These are phyloP conservation scores for Sporothrix inflata DNA, from an alignment of 2,329 filamentous ascomycete genomes.

Conservation along the genomic window DNA sequence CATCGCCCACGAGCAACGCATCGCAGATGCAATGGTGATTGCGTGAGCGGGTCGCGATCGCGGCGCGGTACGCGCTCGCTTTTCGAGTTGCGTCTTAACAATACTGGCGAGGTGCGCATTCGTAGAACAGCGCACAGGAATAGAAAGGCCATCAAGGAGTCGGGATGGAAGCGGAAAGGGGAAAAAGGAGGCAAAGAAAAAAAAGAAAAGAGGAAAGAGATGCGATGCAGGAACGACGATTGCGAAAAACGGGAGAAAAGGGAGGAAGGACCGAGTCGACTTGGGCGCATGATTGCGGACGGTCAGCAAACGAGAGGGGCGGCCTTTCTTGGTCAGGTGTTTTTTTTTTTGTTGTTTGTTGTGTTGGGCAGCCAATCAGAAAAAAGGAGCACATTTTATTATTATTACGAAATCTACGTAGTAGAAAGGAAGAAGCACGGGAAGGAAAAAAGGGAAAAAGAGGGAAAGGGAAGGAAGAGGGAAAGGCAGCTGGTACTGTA, in stretches of 20 bases:
- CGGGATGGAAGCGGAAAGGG: neutral
- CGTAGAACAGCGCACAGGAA: neutral
- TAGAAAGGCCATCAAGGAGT: neutral
- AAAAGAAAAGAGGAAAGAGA: conserved; percentile 33
- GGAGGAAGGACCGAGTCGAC: conserved; percentile 32
- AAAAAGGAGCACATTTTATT: conserved; percentile 39
- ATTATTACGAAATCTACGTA: conserved; percentile 19
- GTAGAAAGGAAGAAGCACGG: neutral
- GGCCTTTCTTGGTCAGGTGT: neutral
- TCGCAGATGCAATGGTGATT: neutral
- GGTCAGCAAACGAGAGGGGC: neutral
- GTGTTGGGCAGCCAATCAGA: conserved; percentile 45
- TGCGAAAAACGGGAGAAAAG: conserved; percentile 33
- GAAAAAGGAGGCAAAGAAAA: neutral
- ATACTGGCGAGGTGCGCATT: no score
- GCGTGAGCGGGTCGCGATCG: neutral
- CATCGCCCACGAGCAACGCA: no score
- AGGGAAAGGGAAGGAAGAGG: conserved; percentile 17
- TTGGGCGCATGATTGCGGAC: conserved; percentile 32
- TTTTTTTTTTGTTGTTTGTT: conserved; percentile 18
- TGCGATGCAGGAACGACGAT: conserved; percentile 22
- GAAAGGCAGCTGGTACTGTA: conserved; percentile 20
- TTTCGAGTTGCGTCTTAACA: neutral
- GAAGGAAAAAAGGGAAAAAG: neutral
- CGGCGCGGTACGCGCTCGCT: no score